Base-by-base conservation (phyloP, 2,329 filamentous ascomycete species). In the Hortaea werneckii region DNA sequence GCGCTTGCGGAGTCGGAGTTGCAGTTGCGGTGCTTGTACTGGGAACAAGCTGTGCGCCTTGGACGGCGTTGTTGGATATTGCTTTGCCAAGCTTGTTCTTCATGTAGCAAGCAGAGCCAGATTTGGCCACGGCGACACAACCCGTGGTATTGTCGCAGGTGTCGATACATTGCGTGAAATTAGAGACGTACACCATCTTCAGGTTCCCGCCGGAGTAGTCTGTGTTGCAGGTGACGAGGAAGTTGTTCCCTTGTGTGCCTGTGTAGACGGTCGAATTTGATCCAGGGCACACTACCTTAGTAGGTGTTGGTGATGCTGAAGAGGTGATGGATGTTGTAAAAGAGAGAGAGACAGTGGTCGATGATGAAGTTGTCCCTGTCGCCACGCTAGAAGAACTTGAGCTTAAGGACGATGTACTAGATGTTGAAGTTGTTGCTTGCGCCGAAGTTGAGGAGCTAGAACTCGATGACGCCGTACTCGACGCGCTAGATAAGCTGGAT, bases 111-210 rank as follows among this genome's bases (percentile, higher is more conserved):
- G 59, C 56, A 10, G 50, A 27, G 11, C 60, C 60, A 13, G 52
- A 53, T 5, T 57, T 47, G n/a, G 53, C 54, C 29, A 62, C 58
- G 35, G 59, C 43, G 13, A 61, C 58, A 50, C 59, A 62, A 35
- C 52, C 54, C 6, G 46, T 26, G 1, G 50, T 53, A 27, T 43
- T 45, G 34, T 52, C 57, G 43, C 59, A 62, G 30, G 51, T 50
- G 12, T 50, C 45, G 46, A 62, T 54, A 43, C 59, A 62, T 13
- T 45, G 41, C 20, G 49, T 48, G 37, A 62, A 52, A 40, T 40
- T 52, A 26, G 37, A 34, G 35, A 56, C 52, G 29, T 48, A 50
- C 8, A 44, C 42, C 20, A 37, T 49, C 7, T 43, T 42, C 48
- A 61, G 45, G 38, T 61, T 55, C 20, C 58, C 59, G 40, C 54